These are phyloP conservation scores for Angophora floribunda DNA, from an alignment of 345 rosid species.

Conservation along the genomic window DNA sequence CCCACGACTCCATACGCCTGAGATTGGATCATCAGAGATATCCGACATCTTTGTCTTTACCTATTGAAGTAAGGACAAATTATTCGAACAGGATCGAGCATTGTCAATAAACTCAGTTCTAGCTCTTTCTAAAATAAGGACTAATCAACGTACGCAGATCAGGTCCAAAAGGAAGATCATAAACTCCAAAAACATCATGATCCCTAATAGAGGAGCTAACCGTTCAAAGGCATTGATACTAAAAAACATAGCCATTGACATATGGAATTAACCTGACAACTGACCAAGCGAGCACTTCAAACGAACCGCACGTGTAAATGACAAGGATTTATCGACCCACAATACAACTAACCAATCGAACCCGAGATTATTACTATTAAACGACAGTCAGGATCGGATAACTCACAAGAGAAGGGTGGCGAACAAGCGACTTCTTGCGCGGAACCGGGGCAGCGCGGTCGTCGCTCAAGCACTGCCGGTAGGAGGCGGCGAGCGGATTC, in stretches of 20 bases:
- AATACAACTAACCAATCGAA: neutral
- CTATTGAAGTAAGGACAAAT: constrained; percentile 21
- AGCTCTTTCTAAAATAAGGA: neutral
- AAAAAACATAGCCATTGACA: neutral
- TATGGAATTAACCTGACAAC: neutral
- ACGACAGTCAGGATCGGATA: neutral
- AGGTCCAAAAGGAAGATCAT: neutral
- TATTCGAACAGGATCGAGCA: neutral
- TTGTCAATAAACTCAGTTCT: neutral
- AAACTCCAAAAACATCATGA: neutral
- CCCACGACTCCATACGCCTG: constrained; percentile 16
- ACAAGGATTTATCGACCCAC: neutral
- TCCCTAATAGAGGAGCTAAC: neutral
- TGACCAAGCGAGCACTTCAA: neutral
- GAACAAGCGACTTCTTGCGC: constrained; percentile 50
- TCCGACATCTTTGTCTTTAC: constrained; percentile 40
- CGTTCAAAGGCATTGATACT: neutral
- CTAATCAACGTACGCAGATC: neutral
- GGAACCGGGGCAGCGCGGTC: constrained; percentile 18
- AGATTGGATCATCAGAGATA: constrained; percentile 26
- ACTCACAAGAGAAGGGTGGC: constrained; percentile 71
- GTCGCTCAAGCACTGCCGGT: constrained; percentile 14
- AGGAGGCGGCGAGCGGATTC: constrained; percentile 30
- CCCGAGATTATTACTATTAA: neutral
- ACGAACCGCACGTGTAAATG: neutral